A percentile compares a stretch with the other conserved stretches of the same genome.
Evolutionary conservation across 345 rosid species (phyloP).

Genomic region (Syzygium grande): DNA sequence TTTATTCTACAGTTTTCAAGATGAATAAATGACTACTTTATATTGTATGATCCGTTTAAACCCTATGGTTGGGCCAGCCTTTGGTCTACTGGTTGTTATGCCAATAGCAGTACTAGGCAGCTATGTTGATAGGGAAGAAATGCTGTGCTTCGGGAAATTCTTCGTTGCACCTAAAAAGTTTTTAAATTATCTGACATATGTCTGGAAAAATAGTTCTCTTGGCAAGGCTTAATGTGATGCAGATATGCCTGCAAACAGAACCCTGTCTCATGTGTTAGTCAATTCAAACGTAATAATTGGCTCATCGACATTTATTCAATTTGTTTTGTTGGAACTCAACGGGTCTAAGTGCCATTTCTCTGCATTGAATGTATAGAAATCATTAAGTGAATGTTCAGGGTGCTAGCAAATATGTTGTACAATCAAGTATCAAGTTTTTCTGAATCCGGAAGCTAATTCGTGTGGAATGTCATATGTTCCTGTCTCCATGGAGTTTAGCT

Average conservation of each 20-base stretch:
- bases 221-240: background rate
- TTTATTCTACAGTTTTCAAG: no score
- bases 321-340: background rate
- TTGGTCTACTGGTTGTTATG: constrained; percentile 3
- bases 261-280: background rate
- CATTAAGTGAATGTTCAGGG: background rate
- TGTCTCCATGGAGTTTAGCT: background rate
- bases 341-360: background rate
- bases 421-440: background rate
- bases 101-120: background rate
- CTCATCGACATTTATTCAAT: background rate
- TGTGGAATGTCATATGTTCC: background rate
- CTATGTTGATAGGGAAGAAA: constrained; percentile 6
- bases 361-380: background rate
- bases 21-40: no score
- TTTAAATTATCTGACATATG: background rate
- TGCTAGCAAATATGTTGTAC: background rate
- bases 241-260: background rate
- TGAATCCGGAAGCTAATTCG: background rate
- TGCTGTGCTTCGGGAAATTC: background rate
- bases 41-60: background rate
- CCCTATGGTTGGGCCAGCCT: background rate
- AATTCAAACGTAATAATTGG: background rate
- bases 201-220: background rate
- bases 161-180: background rate